Evolutionary conservation across 495 filamentous ascomycete species (phyloP).

Genomic region (Annulohypoxylon stygium): DNA sequence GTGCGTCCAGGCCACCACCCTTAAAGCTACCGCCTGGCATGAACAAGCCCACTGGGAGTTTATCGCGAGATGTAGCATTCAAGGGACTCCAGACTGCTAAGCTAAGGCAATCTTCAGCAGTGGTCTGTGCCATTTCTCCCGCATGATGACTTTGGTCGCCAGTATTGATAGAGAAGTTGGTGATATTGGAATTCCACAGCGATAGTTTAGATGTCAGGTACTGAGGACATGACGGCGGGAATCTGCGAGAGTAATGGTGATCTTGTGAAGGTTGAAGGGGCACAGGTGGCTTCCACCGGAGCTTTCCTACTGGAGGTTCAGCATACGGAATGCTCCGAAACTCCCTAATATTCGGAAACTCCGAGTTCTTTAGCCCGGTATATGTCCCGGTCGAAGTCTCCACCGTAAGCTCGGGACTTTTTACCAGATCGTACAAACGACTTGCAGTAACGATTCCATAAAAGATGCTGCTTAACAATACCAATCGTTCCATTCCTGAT

Average conservation of each 20-base stretch:
- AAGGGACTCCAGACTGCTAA: slow-evolving; percentile 67
- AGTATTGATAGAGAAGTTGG: slow-evolving; percentile 49
- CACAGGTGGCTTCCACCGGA: slow-evolving; percentile 58
- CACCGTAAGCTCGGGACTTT: slow-evolving; percentile 47
- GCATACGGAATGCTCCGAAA: slow-evolving; percentile 64
- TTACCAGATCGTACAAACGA: slow-evolving; percentile 17
- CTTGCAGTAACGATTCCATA: slow-evolving; percentile 17
- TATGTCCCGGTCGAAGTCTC: slow-evolving; percentile 52
- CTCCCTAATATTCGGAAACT: slow-evolving; percentile 57
- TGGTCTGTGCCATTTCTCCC: slow-evolving; percentile 53
- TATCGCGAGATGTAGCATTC: slow-evolving; percentile 43
- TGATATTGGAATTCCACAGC: slow-evolving; percentile 55
- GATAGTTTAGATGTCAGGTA: slow-evolving; percentile 50
- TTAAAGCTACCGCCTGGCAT: slow-evolving; percentile 62
- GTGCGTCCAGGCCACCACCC: slow-evolving; percentile 57
- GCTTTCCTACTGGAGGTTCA: slow-evolving; percentile 55
- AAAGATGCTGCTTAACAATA: slow-evolving; percentile 21
- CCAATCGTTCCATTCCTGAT: slow-evolving; percentile 17
- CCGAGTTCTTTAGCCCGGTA: slow-evolving; percentile 56
- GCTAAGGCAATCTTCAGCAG: slow-evolving; percentile 66
- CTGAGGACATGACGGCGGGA: slow-evolving; percentile 56
- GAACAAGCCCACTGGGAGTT: slow-evolving; percentile 64
- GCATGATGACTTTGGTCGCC: slow-evolving; percentile 51
- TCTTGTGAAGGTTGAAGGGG: slow-evolving; percentile 46
- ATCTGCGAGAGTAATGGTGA: slow-evolving; percentile 52